These are phyloP conservation scores for Plasmodium malariae DNA, from an alignment of 169 alveolate species.

Conservation along the genomic window DNA sequence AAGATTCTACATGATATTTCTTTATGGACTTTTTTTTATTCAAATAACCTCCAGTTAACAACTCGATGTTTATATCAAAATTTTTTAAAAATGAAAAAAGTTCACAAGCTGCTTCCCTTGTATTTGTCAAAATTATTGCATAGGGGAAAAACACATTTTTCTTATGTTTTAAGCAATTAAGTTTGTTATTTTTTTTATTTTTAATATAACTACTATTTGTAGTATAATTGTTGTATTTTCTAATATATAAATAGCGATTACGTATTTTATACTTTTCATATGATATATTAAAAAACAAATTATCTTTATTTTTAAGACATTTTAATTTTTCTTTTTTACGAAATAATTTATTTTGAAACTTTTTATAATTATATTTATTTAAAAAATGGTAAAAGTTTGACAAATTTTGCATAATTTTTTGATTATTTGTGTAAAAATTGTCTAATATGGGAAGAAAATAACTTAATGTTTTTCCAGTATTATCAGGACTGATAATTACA, in stretches of 20 bases:
- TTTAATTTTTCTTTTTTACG: constrained; percentile 68
- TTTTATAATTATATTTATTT: constrained; percentile 75
- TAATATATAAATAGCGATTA: constrained; percentile 50
- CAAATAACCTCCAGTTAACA: constrained; percentile 63
- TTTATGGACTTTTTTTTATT: constrained; percentile 69
- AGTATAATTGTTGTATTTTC: constrained; percentile 50
- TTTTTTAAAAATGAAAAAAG: constrained; percentile 59
- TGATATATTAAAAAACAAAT: constrained; percentile 65
- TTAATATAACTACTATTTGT: constrained; percentile 43
- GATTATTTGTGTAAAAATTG: constrained; percentile 61
- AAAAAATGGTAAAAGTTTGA: constrained; percentile 64
- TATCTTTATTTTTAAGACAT: constrained; percentile 36
- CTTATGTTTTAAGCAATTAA: constrained; percentile 70
- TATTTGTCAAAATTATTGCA: constrained; percentile 73
- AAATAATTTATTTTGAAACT: constrained; percentile 60
- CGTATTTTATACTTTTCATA: constrained; percentile 63
- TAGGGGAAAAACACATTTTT: constrained; percentile 60
- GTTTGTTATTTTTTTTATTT: constrained; percentile 60
- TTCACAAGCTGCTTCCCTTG: constrained; percentile 76
- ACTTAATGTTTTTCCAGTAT: constrained; percentile 72
- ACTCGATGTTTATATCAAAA: constrained; percentile 72
- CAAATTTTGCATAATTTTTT: constrained; percentile 43
- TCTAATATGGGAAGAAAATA: constrained; percentile 69
- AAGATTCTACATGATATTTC: constrained; percentile 27
- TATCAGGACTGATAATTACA: constrained; percentile 68